Evolutionary conservation across 345 rosid genomes (phyloP).

Genomic region (Excoecaria cochinchinensis): DNA sequence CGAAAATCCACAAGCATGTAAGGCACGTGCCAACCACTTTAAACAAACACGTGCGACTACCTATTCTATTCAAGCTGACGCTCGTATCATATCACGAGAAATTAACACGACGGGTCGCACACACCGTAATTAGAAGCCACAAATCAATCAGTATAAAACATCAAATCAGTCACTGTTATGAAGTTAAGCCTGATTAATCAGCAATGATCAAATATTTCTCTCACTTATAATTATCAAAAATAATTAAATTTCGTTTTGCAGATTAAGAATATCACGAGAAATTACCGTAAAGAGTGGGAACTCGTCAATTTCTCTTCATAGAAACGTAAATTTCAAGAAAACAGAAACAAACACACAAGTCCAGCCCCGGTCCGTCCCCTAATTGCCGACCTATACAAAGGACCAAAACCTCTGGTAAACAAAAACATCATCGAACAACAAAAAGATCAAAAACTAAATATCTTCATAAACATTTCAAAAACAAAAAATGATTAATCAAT

Average conservation of each 20-base stretch:
- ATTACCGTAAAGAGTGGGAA: not conserved
- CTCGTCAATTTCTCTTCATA: conserved; percentile 6
- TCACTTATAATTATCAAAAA: no score
- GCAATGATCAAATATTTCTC: no score
- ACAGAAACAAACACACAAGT: not conserved
- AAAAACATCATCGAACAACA: not conserved
- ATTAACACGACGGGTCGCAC: not conserved
- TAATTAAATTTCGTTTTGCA: not conserved
- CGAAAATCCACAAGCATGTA: not conserved
- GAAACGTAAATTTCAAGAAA: conserved; percentile 1
- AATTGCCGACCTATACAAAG: conserved; percentile 5
- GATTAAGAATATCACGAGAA: not conserved
- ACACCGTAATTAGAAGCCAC: not conserved
- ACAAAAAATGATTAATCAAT: not conserved
- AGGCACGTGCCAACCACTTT: not conserved
- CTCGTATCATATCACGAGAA: not conserved
- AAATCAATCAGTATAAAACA: not conserved
- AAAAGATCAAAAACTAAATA: not conserved
- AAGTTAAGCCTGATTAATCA: not conserved
- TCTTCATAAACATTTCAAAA: not conserved
- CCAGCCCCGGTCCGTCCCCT: not conserved
- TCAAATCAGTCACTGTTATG: not conserved
- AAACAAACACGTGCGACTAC: not conserved
- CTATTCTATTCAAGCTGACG: not conserved
- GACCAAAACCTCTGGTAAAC: not conserved